Base-by-base conservation (phyloP, 352 stramenopile genomes). In the Pythium sp. region DNA sequence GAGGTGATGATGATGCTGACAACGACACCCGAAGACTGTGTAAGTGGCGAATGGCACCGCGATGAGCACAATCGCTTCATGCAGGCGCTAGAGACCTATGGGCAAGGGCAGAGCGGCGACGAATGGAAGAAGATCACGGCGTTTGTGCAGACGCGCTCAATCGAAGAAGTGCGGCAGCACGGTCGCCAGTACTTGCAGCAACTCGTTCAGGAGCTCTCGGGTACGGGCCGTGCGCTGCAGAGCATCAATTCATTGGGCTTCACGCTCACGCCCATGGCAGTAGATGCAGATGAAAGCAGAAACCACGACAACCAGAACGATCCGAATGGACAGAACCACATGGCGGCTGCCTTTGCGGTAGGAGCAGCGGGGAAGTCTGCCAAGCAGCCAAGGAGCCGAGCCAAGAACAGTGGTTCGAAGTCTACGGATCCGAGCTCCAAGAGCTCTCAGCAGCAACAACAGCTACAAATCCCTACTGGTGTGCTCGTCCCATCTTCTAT, bases 1-100 rank as follows among this genome's bases (percentile, higher is more conserved):
- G 38, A 43, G 36, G 9, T 11, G 26, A 54, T 20, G 30, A 64
- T 34, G 56, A 53, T 26, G n/a, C 5, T 15, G 8, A 26, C 54
- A 51, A 5, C 9, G 34, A 14, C 22, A 36, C 11, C 6, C 14
- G 20, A 5, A 18, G 34, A 41, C 28, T 22, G 28, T 3, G 41
- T 18, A 18, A 22, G 15, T n/a, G 15, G 41, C 5, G 41, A 49
- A 20, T 95, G 89, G 87, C 72, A 77, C 7, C 73, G 67, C 58
- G 84, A 93, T 20, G 87, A 96, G 63, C 89, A 96, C 68, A 75
- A 70, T 20, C 74, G 87, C 14, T 95, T 96, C 75, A 86, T 96
- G 72, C 82, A 92, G 63, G 87, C 82, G 15, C 75, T 96, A 8
- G 89, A 96, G 68, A 68, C 78, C 14, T 92, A 85, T 60, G 89